Base-by-base conservation (phyloP, 495 filamentous ascomycete genomes). In the Penicillium macrosclerotiorum region DNA sequence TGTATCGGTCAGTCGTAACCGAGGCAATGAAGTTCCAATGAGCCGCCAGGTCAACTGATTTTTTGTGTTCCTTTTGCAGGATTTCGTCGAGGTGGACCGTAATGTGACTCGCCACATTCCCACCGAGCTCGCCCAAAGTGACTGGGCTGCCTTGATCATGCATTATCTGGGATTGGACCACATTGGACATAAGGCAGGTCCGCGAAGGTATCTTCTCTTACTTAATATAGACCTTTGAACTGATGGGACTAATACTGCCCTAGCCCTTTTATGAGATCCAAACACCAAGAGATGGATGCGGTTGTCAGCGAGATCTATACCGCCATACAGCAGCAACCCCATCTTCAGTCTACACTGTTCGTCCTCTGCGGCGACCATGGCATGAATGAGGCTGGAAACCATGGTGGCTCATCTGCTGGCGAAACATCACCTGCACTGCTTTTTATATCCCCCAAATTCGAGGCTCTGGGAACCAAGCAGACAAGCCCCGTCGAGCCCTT, bases 331-430 rank as follows among this genome's bases (percentile, higher is more conserved):
- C 73, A 70, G 1, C 60, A 88, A 30, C 51, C 71, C 3, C 85
- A 95, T 64, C 79, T 95, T 2, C 56, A 79, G 26, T 86, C 82
- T 14, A 90, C 92, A 3, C 73, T 97, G 12, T 78, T 99, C 38
- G 80, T 99, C 2, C 68, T 99, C 6, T 89, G 83, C 42, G 93
- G 93, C 32, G 93, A 99, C 60, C 93, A 99, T 62, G 93, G 93
- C 14, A 99, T 99, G 93, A 99, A 96, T 56, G 93, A 97, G 54
- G 93, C 90, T 27, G 93, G 93, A 3, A 97, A 97, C 57, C 93
- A 99, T 63, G 93, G 93, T 8, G 93, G 92, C 5, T 95, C 94
- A 14, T 85, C 88, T 3, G 78, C 86, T 13, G 90, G 94, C 5
- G 93, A 99, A 69, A 97, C 93, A 8, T 95, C 91, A 1, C 83